Evolutionary conservation across 2,329 filamentous ascomycete species (phyloP).

Genomic region (Colletotrichum incanum): DNA sequence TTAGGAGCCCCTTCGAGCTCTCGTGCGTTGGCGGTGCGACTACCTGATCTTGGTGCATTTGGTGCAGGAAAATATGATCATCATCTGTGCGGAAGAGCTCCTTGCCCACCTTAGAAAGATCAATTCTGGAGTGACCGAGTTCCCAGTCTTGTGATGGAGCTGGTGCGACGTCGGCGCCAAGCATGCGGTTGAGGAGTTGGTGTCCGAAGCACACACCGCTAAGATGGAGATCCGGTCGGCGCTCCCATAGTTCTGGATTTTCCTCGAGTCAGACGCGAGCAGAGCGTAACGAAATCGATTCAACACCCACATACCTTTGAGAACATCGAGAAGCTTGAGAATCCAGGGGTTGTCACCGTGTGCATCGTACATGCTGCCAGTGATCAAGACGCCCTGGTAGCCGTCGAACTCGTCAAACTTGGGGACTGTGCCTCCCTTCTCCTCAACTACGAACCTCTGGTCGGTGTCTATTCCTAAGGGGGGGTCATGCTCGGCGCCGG

Average conservation of each 20-base stretch:
- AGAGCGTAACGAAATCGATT: neutral
- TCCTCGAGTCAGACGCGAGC: neutral
- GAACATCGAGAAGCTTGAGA: conserved; percentile 74
- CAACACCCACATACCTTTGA: conserved; percentile 55
- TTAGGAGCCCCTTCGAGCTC: conserved; percentile 59
- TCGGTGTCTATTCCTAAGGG: conserved; percentile 69
- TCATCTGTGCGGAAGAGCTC: conserved; percentile 75
- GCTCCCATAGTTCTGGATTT: conserved; percentile 62
- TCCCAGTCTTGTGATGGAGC: conserved; percentile 80
- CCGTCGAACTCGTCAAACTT: conserved; percentile 67
- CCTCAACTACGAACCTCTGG: conserved; percentile 69
- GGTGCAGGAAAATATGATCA: conserved; percentile 72
- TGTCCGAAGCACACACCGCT: conserved; percentile 88
- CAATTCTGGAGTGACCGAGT: conserved; percentile 75
- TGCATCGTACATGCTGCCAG: conserved; percentile 79
- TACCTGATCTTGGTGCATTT: conserved; percentile 87
- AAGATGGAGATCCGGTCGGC: conserved; percentile 68
- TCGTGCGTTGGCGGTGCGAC: conserved; percentile 70
- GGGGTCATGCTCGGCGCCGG: conserved; percentile 68
- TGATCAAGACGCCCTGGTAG: conserved; percentile 82
- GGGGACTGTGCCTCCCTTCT: conserved; percentile 63
- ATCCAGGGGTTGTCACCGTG: conserved; percentile 84
- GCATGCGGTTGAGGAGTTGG: conserved; percentile 81
- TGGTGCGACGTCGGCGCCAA: conserved; percentile 77
- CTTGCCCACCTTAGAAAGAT: conserved; percentile 76